phyloP scores from a whole-genome alignment of 2,329 filamentous ascomycete species.

The Ascochyta viciae-villosae region DNA sequence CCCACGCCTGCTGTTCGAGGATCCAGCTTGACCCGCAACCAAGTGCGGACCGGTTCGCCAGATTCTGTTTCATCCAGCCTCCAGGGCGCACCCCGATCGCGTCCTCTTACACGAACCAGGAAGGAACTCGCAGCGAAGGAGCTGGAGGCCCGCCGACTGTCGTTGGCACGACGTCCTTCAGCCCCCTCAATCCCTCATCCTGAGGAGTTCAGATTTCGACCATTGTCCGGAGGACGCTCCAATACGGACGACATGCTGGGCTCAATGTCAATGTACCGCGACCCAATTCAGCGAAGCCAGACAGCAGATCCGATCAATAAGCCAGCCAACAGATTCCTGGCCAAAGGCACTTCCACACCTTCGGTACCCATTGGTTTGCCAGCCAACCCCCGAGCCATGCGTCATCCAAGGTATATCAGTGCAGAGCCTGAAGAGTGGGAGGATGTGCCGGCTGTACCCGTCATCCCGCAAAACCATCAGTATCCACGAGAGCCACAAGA shows the following conservation, averaged over 20 bases:
- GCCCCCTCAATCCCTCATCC: slow-evolving; percentile 83
- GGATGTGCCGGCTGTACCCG: slow-evolving; percentile 61
- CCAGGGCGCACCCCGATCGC: slow-evolving; percentile 33
- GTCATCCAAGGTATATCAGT: slow-evolving; percentile 74
- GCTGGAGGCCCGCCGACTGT: slow-evolving; percentile 85
- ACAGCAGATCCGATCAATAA: slow-evolving; percentile 67
- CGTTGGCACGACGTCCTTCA: slow-evolving; percentile 75
- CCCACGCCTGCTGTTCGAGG: slow-evolving; percentile 38
- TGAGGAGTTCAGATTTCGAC: slow-evolving; percentile 54
- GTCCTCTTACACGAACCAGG: slow-evolving; percentile 45
- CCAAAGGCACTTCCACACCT: slow-evolving; percentile 55
- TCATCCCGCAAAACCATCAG: slow-evolving; percentile 60
- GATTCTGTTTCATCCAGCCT: slow-evolving; percentile 45
- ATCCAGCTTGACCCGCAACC: slow-evolving; percentile 42
- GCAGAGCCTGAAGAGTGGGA: slow-evolving; percentile 58
- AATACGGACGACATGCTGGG: slow-evolving; percentile 52
- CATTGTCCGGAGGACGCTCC: slow-evolving; percentile 42
- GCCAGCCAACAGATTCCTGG: slow-evolving; percentile 41
- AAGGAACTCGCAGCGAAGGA: slow-evolving; percentile 71
- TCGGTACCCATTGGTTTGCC: slow-evolving; percentile 76
- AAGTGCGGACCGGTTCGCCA: slow-evolving; percentile 45
- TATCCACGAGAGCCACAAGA: slow-evolving; percentile 29
- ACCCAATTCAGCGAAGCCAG: slow-evolving; percentile 63
- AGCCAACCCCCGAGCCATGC: slow-evolving; percentile 90
- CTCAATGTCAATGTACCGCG: slow-evolving; percentile 44